These are phyloP conservation scores for Solanum chaucha DNA, from an alignment of 257 asterid genomes.

Conservation along the genomic window DNA sequence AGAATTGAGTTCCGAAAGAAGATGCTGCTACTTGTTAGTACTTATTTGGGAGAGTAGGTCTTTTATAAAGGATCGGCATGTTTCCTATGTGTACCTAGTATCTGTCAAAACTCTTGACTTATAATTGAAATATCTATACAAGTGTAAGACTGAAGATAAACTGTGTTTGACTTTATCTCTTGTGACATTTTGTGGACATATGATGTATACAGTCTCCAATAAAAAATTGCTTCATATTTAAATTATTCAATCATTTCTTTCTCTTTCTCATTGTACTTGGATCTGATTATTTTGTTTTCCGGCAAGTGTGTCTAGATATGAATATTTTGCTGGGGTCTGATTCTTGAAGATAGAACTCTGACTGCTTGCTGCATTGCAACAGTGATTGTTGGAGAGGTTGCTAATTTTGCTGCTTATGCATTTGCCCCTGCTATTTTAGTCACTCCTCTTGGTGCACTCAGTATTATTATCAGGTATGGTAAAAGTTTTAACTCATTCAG, in stretches of 20 bases:
- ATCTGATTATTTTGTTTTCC: background rate
- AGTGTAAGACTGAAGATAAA: background rate
- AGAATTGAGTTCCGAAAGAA: background rate
- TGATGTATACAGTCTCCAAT: background rate
- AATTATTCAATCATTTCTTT: background rate
- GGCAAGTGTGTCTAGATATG: background rate
- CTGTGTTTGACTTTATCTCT: background rate
- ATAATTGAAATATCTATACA: background rate
- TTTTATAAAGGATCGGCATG: background rate
- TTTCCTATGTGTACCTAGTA: background rate
- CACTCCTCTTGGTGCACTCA: slow-evolving; percentile 98
- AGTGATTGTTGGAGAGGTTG: slow-evolving; percentile 98
- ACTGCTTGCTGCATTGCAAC: slow-evolving; percentile 18
- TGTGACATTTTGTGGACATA: background rate
- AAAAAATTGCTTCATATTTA: background rate
- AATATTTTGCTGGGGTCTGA: background rate
- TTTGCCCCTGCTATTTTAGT: slow-evolving; percentile 98
- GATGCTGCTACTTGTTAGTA: background rate
- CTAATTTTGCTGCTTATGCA: slow-evolving; percentile 99
- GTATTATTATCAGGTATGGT: slow-evolving; percentile 91
- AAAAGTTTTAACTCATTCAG: slow-evolving; percentile 2
- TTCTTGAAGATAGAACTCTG: background rate
- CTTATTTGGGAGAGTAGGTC: background rate
- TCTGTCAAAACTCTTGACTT: background rate
- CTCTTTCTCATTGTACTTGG: background rate